phyloP scores from a whole-genome alignment of 176 grass and related monocot species.

The Oryza meridionalis region DNA sequence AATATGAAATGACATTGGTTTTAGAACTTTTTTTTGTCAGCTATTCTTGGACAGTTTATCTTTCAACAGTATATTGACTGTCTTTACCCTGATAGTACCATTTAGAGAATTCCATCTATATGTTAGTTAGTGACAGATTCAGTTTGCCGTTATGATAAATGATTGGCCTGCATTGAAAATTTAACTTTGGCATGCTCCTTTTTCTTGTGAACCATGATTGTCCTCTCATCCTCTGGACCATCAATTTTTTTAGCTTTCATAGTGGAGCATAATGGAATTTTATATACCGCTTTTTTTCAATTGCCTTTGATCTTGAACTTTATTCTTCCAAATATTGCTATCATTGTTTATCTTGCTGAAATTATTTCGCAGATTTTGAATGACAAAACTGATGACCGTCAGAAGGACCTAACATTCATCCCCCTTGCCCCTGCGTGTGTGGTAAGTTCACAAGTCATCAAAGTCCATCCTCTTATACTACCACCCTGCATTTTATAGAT shows the following conservation, averaged over 20 bases:
- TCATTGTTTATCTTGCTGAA: constrained; percentile 5
- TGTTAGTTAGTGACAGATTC: neutral
- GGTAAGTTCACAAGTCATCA: constrained; percentile 40
- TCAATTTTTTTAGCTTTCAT: neutral
- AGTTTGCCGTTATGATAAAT: neutral
- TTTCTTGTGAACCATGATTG: neutral
- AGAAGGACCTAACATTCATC: constrained; percentile 94
- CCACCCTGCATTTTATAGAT: constrained; percentile 23
- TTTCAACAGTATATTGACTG: neutral
- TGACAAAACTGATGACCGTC: constrained; percentile 79
- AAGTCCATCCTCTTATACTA: constrained; percentile 12
- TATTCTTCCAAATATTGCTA: constrained; percentile 5
- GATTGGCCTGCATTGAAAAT: constrained; percentile 14
- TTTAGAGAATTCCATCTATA: constrained; percentile 1
- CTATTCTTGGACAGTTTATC: neutral
- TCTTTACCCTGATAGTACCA: neutral
- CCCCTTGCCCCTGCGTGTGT: constrained; percentile 96
- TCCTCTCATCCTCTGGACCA: neutral
- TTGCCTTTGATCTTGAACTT: neutral
- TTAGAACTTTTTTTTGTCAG: neutral
- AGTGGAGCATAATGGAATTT: neutral
- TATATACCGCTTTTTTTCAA: constrained; percentile 13
- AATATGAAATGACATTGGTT: neutral
- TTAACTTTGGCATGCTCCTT: neutral
- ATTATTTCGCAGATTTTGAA: constrained; percentile 74